A percentile compares a stretch with the other conserved stretches of the same genome.
Evolutionary conservation across 331 rosid species (phyloP).

Genomic region (Telfairia occidentalis): DNA sequence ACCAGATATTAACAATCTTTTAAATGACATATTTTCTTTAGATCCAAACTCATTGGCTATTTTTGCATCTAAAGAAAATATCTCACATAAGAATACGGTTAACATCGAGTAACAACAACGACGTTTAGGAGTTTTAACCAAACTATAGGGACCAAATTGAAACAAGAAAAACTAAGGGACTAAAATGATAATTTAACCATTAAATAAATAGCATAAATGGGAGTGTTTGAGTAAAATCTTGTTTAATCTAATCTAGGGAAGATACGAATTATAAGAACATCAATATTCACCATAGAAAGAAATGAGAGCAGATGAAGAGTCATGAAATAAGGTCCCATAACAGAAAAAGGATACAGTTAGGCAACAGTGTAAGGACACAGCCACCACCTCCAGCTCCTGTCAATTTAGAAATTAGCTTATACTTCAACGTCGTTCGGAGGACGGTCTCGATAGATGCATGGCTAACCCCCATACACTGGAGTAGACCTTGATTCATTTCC

Average conservation of each 20-base stretch:
- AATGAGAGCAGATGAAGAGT: conserved; percentile 10
- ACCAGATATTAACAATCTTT: background rate
- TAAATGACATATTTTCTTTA: background rate
- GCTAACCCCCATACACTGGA: conserved; percentile 91
- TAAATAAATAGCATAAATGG: background rate
- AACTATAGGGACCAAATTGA: background rate
- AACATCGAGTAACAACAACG: background rate
- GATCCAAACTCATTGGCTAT: background rate
- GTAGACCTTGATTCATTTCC: conserved; percentile 98
- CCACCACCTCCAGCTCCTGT: conserved; percentile 99
- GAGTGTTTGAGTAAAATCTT: background rate
- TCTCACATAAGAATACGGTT: background rate
- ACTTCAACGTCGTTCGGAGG: conserved; percentile 73
- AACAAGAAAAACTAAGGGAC: background rate
- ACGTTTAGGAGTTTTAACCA: background rate
- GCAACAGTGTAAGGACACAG: conserved; percentile 91
- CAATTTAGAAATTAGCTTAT: conserved; percentile 74
- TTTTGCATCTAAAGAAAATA: background rate
- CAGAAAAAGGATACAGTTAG: conserved; percentile 67
- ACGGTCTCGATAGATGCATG: conserved; percentile 81
- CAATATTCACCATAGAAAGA: background rate
- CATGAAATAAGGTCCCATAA: background rate
- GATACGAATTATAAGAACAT: background rate
- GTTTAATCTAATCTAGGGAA: background rate
- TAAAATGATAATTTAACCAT: background rate